Conservation (phyloP, 208 protist genomes). For the Trypanosoma cruzi region DNA sequence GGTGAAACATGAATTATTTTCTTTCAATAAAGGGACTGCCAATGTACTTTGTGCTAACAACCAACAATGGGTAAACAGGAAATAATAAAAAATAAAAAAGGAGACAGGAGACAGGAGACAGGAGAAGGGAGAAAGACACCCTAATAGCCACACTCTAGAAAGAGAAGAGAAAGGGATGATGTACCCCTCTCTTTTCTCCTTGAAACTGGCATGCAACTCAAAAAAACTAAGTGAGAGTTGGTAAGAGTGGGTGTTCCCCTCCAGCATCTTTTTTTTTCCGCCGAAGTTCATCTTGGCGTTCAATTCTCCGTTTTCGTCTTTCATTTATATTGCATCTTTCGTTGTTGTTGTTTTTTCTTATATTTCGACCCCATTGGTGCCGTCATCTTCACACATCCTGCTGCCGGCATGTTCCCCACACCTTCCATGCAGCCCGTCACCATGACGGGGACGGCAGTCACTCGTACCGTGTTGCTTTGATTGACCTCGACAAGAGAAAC, state of each 20-base stretch:
- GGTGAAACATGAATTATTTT: constrained; percentile 26
- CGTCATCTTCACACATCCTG: neutral
- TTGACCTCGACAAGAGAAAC: neutral
- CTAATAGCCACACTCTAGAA: no score
- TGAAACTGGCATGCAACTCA: neutral
- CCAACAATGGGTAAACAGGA: neutral
- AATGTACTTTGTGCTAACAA: neutral
- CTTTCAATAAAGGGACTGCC: neutral
- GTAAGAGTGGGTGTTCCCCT: neutral
- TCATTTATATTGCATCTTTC: neutral
- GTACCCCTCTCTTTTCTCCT: neutral
- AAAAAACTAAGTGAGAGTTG: neutral
- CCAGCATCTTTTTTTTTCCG: no score
- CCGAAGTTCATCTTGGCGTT: neutral
- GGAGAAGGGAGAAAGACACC: neutral
- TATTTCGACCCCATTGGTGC: neutral
- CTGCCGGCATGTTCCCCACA: no score
- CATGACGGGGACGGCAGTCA: neutral
- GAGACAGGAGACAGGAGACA: neutral
- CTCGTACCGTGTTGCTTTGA: neutral
- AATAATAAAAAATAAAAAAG: neutral
- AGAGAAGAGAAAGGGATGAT: neutral
- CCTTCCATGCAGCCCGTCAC: neutral
- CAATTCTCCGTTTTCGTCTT: neutral
- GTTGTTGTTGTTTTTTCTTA: neutral